Conservation (phyloP, 306 rosid species). For the Pachyrhizus erosus region DNA sequence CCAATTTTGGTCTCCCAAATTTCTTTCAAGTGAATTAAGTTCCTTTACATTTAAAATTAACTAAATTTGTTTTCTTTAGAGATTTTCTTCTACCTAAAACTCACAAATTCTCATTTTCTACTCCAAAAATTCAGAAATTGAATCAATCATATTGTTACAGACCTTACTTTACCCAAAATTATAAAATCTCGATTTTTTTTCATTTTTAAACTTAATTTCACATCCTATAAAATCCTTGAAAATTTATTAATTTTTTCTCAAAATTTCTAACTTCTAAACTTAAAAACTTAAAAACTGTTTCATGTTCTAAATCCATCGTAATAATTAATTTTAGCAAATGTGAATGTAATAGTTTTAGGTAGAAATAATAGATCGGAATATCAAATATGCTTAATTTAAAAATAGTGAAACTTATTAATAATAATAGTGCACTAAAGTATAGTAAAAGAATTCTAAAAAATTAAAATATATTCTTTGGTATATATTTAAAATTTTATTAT, state of each 20-base stretch:
- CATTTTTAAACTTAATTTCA: neutral
- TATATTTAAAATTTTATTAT: too few relatives aligned
- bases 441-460: too few relatives aligned
- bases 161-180: neutral
- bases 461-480: too few relatives aligned
- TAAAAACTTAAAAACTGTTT: neutral
- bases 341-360: neutral
- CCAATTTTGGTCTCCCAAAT: neutral
- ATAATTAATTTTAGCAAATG: too few relatives aligned
- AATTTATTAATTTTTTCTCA: neutral
- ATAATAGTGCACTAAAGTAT: too few relatives aligned
- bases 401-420: neutral
- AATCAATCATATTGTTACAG: neutral
- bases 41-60: neutral
- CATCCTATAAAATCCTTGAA: neutral
- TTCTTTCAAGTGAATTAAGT: neutral
- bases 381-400: neutral
- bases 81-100: too few relatives aligned
- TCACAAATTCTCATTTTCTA: neutral
- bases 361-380: neutral
- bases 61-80: neutral
- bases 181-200: neutral
- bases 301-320: neutral
- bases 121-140: neutral
- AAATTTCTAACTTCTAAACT: neutral